Evolutionary conservation across 2,329 filamentous ascomycete genomes (phyloP).

Genomic region (Epichloe elymi): DNA sequence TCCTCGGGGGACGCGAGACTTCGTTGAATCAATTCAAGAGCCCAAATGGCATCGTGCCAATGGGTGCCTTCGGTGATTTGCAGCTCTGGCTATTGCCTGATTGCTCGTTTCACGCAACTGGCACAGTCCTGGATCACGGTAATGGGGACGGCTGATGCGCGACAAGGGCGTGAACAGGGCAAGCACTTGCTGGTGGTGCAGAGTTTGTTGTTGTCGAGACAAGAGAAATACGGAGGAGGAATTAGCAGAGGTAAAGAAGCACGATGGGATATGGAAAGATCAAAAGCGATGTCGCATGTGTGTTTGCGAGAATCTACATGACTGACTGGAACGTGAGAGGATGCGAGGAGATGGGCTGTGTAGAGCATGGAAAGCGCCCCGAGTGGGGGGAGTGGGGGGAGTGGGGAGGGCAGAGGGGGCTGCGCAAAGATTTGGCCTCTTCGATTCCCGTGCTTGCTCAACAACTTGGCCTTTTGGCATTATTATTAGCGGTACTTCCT

Average conservation of each 20-base stretch:
- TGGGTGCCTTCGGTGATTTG: neutral
- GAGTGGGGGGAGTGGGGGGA: neutral
- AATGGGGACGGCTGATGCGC: neutral
- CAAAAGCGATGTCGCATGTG: neutral
- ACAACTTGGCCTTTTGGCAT: too few relatives aligned
- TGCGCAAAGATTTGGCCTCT: neutral
- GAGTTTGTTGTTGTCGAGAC: neutral
- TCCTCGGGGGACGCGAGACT: slow-evolving; percentile 1
- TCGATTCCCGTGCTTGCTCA: neutral
- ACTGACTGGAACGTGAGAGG: neutral
- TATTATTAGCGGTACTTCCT: too few relatives aligned
- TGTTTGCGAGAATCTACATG: neutral
- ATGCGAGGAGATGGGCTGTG: neutral
- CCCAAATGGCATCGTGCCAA: slow-evolving; percentile 5
- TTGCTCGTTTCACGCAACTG: neutral
- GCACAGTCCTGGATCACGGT: neutral
- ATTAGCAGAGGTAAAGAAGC: neutral
- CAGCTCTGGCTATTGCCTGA: neutral
- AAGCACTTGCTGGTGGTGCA: neutral
- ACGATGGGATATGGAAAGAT: neutral
- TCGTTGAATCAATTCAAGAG: neutral
- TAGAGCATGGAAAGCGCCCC: neutral
- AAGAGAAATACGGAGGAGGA: neutral
- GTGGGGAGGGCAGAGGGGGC: neutral
- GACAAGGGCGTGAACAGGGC: neutral